Percentiles rank a stretch among this genome's conserved stretches.
These are phyloP conservation scores for Solanum pimpinellifolium DNA, from an alignment of 257 asterid genomes.

Conservation along the genomic window DNA sequence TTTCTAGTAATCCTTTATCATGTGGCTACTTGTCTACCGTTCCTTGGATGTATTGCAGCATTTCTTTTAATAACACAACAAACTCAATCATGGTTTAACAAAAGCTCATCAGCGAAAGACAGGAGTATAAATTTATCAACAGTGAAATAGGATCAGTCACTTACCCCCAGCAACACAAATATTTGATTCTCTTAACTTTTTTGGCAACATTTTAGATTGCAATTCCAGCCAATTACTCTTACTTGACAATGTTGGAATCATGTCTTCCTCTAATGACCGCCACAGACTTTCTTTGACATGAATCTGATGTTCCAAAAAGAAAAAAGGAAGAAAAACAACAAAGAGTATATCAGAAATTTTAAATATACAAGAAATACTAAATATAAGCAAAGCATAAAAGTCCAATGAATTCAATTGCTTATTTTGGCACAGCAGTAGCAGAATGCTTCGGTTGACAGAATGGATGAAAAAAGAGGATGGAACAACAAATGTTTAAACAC, in stretches of 20 bases:
- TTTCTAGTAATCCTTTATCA: background rate
- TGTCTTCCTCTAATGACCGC: constrained; percentile 77
- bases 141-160: background rate
- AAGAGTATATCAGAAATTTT: background rate
- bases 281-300: constrained; percentile 64
- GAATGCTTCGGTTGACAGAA: background rate
- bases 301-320: constrained; percentile 35
- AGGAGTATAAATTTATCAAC: background rate
- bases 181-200: constrained; percentile 66
- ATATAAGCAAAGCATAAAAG: background rate
- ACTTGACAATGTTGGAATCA: constrained; percentile 55
- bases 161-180: constrained; percentile 98
- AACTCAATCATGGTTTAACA: background rate
- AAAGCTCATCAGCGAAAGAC: background rate
- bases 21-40: background rate
- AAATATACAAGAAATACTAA: background rate
- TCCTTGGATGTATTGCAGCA: background rate
- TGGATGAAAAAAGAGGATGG: background rate
- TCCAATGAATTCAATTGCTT: background rate
- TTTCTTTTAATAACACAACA: background rate
- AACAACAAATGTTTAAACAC: background rate
- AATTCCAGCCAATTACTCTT: constrained; percentile 88
- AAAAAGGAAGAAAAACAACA: background rate
- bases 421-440: background rate
- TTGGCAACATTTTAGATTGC: constrained; percentile 51